Evolutionary conservation across 768 basidiomycete species (phyloP).

Genomic region (Arthromyces matolae): DNA sequence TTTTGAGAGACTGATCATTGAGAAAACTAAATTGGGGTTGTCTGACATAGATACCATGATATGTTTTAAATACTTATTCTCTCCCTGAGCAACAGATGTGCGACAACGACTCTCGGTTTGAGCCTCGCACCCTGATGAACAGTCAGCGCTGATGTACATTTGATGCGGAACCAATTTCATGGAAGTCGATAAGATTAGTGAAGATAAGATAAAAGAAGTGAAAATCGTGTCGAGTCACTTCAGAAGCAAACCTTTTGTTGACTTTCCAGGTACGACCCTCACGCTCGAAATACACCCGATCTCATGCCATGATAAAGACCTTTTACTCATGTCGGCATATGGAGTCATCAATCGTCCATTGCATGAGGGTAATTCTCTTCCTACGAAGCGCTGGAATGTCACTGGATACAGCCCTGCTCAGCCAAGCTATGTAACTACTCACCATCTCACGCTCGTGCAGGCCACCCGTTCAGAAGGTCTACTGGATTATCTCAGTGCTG

Average conservation of each 20-base stretch:
- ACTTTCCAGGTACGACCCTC: neutral
- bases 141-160: no score
- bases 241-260: neutral
- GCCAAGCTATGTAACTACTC: conserved; percentile 36
- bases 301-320: neutral
- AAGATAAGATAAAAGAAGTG: neutral
- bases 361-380: conserved; percentile 27
- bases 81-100: no score
- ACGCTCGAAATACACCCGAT: no score
- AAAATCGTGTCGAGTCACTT: conserved; percentile 2
- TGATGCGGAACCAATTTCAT: no score
- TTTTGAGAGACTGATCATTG: no score
- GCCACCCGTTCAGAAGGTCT: conserved; percentile 45
- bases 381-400: conserved; percentile 49
- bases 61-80: no score
- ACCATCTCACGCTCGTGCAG: conserved; percentile 46
- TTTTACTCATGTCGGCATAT: conserved; percentile 65
- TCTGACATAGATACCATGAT: no score
- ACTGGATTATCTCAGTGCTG: conserved; percentile 50
- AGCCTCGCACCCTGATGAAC: no score
- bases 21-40: no score
- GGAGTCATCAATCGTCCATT: conserved; percentile 47
- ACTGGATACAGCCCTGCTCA: conserved; percentile 23
- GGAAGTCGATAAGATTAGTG: neutral
- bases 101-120: no score